These are phyloP conservation scores for Pythium grandisporangium DNA, from an alignment of 352 stramenopile genomes.

Conservation along the genomic window DNA sequence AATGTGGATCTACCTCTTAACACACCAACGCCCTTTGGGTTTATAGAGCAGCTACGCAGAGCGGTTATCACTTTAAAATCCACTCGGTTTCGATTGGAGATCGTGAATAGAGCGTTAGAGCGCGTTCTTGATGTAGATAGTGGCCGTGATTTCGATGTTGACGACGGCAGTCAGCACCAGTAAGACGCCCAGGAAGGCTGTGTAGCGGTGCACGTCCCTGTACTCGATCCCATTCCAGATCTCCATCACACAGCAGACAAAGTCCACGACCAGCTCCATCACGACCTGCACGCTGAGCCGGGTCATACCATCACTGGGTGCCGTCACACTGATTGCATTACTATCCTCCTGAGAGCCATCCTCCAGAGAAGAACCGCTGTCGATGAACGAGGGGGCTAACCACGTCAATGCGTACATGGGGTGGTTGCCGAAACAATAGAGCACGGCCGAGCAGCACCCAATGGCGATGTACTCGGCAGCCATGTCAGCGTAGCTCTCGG, in stretches of 20 bases:
- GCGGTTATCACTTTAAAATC: no score
- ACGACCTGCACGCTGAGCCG: background rate
- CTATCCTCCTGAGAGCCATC: background rate
- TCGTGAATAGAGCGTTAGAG: no score
- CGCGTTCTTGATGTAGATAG: background rate
- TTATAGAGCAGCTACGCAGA: no score
- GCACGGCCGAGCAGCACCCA: background rate
- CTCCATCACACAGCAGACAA: background rate
- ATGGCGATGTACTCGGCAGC: background rate
- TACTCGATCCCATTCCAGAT: background rate
- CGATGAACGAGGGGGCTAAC: background rate
- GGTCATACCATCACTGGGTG: no score
- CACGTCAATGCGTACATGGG: background rate
- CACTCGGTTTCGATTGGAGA: no score
- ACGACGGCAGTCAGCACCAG: background rate
- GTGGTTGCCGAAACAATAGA: background rate
- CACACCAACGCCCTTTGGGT: no score
- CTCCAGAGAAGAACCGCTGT: background rate
- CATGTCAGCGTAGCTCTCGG: slow-evolving; percentile 21
- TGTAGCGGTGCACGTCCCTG: background rate
- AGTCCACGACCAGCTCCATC: background rate
- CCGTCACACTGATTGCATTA: no score
- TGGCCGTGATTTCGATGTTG: slow-evolving; percentile 1
- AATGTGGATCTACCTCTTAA: no score
- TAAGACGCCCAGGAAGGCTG: background rate